Base-by-base conservation (phyloP, 495 filamentous ascomycete genomes). In the Aspergillus mulundensis region DNA sequence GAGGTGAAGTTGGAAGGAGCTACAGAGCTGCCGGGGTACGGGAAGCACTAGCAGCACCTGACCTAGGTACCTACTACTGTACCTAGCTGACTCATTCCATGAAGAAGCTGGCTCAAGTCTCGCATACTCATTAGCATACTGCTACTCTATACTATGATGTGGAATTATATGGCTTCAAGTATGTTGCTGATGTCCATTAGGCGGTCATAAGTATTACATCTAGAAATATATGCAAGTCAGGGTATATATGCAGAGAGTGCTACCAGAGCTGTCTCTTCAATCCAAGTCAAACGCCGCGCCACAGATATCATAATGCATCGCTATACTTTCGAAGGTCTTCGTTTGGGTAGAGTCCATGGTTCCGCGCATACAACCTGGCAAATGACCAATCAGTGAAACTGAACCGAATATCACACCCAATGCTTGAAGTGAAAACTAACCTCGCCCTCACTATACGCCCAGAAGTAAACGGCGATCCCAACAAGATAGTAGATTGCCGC, bases 391-490 rank as follows among this genome's bases (percentile, higher is more conserved):
- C 48, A 68, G 62, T 50, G 5, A 36, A 36, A 36, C 32, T 4
- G 11, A 28, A 15, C 12, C 11, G 12, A 36, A 15, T 15, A 36
- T 30, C 28, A 5, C 28, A 30, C 4, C 4, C 28, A 30, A 10
- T 30, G 5, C 10, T 30, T 30, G 28, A 4, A 5, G 4, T 30
- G 12, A 6, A 18, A 42, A 71, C 86, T 61, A 69, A 96, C 91
- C 87, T 99, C 95, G 69, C 95, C 95, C 75, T 97, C 94, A 59
- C 84, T 91, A 63, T 93, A 97, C 0, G 89, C 95, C 91, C 94
- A 97, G 64, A 97, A 97, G 66, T 96, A 99, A 5, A 91, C 87
- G 3, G 67, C 83, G 67, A 95, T 83, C 0, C 90, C 95, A 50
- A 97, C 84, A 11, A 93, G 65, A 72, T 97, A 95, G 68, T 97